A percentile compares a stretch with the other conserved stretches of the same genome.
phyloP scores from a whole-genome alignment of 2,329 filamentous ascomycete species.

The Graphilbum ipis-grandicollis region DNA sequence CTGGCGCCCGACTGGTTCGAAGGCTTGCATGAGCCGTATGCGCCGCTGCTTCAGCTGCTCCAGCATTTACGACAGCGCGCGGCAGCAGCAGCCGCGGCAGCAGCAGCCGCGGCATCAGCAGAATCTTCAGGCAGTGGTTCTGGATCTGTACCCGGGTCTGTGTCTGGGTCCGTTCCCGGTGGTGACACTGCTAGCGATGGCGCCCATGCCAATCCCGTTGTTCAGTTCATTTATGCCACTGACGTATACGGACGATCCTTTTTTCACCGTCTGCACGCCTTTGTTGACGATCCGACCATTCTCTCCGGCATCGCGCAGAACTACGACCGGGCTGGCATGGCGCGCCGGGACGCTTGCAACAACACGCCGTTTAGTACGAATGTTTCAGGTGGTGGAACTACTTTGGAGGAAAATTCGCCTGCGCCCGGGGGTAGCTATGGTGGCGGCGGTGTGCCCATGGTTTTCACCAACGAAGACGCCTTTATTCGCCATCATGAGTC shows the following conservation, averaged over 20 bases:
- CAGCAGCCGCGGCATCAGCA: not conserved
- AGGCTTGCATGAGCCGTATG: slow-evolving; percentile 9
- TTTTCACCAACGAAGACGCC: slow-evolving; percentile 9
- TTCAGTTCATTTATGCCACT: slow-evolving; percentile 16
- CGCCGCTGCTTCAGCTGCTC: slow-evolving; percentile 13
- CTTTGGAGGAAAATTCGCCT: not conserved
- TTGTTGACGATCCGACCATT: slow-evolving; percentile 13
- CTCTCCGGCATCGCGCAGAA: slow-evolving; percentile 17
- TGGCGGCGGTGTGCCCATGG: slow-evolving; percentile 2
- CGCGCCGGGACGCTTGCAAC: slow-evolving; percentile 32
- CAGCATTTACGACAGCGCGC: slow-evolving; percentile 10
- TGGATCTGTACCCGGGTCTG: not conserved
- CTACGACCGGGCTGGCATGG: slow-evolving; percentile 16
- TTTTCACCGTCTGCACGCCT: slow-evolving; percentile 25
- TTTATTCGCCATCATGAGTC: slow-evolving; percentile 16
- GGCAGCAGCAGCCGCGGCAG: not conserved
- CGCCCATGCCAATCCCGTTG: not conserved
- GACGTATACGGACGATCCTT: slow-evolving; percentile 36
- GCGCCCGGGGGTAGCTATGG: not conserved
- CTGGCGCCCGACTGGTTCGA: slow-evolving; percentile 19
- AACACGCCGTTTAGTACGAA: slow-evolving; percentile 14
- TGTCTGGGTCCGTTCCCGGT: not conserved
- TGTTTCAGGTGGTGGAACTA: too few species aligned
- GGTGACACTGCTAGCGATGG: not conserved
- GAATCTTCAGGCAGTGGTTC: too few species aligned